A percentile compares a stretch with the other conserved stretches of the same genome.
Conservation (phyloP, 2,329 filamentous ascomycete species). For the Aspergillus clavatus region DNA sequence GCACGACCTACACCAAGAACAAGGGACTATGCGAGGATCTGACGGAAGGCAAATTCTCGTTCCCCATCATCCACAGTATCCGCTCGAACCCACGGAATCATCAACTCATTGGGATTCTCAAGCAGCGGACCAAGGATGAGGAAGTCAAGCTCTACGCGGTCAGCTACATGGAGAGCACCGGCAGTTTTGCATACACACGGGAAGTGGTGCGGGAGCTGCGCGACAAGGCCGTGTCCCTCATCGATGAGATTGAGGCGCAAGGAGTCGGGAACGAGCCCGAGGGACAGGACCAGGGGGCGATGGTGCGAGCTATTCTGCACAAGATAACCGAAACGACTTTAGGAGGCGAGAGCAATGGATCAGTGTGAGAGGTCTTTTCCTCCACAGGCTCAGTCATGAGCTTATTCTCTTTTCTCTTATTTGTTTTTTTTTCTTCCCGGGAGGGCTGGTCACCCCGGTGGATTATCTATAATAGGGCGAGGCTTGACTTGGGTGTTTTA, state of each 20-base stretch:
- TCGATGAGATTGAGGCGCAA: conserved; percentile 58
- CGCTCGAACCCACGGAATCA: conserved; percentile 55
- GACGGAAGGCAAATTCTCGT: conserved; percentile 95
- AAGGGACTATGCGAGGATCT: conserved; percentile 95
- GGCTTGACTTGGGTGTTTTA: no score
- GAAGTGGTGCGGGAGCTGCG: conserved; percentile 61
- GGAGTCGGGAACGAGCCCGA: conserved; percentile 21
- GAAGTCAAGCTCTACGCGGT: conserved; percentile 91
- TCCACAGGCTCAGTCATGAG: not conserved
- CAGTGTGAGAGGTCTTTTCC: not conserved
- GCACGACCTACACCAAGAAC: conserved; percentile 70
- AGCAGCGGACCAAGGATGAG: conserved; percentile 79
- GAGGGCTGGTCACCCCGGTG: not conserved
- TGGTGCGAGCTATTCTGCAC: conserved; percentile 64
- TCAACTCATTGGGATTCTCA: conserved; percentile 84
- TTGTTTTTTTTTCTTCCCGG: no score
- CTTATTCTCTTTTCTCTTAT: not conserved
- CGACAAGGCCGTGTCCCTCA: conserved; percentile 58
- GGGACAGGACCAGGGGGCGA: conserved; percentile 51
- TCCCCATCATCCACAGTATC: conserved; percentile 91
- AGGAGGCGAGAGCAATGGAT: conserved; percentile 21
- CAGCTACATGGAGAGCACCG: conserved; percentile 81
- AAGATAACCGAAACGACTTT: conserved; percentile 52
- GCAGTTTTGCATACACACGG: conserved; percentile 82
- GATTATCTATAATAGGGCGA: no score